A percentile compares a stretch with the other conserved stretches of the same genome.
phyloP scores from a whole-genome alignment of 192 early-diverging fungal species.

The Podila verticillata region DNA sequence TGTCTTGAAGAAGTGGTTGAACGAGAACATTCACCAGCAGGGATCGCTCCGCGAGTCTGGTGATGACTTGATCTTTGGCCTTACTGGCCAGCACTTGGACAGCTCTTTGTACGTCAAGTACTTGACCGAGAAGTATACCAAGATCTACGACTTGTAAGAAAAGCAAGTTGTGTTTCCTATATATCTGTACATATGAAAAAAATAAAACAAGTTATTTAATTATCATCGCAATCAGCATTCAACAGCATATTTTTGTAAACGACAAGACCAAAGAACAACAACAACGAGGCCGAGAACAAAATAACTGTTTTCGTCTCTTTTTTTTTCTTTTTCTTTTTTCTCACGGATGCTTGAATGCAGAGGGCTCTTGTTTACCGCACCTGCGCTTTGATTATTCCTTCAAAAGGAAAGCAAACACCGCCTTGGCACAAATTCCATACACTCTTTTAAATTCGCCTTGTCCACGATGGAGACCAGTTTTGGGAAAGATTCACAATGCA shows the following conservation, averaged over 20 bases:
- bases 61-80: constrained; percentile 21
- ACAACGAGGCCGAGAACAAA: neutral
- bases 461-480: too few relatives aligned
- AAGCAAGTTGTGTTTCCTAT: neutral
- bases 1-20: constrained; percentile 34
- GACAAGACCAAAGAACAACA: too few relatives aligned
- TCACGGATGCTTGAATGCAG: too few relatives aligned
- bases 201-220: too few relatives aligned
- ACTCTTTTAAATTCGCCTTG: too few relatives aligned
- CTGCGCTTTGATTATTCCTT: too few relatives aligned
- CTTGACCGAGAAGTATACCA: constrained; percentile 36
- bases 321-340: neutral
- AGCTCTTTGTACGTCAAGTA: constrained; percentile 16
- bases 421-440: too few relatives aligned
- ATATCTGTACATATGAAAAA: neutral
- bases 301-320: neutral
- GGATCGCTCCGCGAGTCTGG: constrained; percentile 15
- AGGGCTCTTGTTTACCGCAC: too few relatives aligned
- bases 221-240: too few relatives aligned
- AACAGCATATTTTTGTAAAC: too few relatives aligned
- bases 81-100: constrained; percentile 23
- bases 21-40: constrained; percentile 39
- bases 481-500: too few relatives aligned
- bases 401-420: too few relatives aligned
- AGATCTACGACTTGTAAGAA: constrained; percentile 46